phyloP scores from a whole-genome alignment of 108 stramenopile species.

The Fragilariopsis cylindrus region DNA sequence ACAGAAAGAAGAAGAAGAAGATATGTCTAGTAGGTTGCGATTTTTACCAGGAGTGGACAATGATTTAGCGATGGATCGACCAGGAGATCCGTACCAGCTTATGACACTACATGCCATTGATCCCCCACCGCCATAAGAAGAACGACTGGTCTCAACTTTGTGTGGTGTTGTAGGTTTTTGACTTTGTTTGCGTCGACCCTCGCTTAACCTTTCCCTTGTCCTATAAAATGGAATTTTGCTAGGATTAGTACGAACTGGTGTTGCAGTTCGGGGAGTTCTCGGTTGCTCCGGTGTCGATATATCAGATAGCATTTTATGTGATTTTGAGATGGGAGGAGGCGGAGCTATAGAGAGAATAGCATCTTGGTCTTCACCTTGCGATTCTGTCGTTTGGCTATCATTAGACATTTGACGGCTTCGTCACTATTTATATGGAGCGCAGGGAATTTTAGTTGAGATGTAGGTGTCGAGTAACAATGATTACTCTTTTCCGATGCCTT shows the following conservation, averaged over 20 bases:
- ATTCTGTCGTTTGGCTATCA: background rate
- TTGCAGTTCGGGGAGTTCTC: background rate
- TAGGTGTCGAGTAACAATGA: background rate
- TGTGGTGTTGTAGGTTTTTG: background rate
- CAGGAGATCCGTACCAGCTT: slow-evolving; percentile 1
- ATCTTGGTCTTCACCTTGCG: background rate
- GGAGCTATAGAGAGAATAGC: background rate
- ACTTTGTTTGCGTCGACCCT: background rate
- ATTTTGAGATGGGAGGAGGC: background rate
- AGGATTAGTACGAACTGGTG: background rate
- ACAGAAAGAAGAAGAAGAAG: background rate
- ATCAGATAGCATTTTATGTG: background rate
- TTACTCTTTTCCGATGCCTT: background rate
- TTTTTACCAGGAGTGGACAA: background rate
- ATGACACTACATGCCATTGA: background rate
- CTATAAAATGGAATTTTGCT: background rate
- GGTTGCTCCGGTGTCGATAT: background rate
- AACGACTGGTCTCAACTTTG: slow-evolving; percentile 5
- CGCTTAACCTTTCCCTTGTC: background rate
- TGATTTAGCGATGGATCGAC: slow-evolving; percentile 7
- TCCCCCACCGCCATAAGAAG: background rate
- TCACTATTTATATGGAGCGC: background rate
- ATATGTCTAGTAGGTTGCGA: background rate
- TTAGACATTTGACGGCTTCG: background rate
- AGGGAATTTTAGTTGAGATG: background rate